Evolutionary conservation across 2,329 filamentous ascomycete genomes (phyloP).

Genomic region (Calonectria pauciramosa): DNA sequence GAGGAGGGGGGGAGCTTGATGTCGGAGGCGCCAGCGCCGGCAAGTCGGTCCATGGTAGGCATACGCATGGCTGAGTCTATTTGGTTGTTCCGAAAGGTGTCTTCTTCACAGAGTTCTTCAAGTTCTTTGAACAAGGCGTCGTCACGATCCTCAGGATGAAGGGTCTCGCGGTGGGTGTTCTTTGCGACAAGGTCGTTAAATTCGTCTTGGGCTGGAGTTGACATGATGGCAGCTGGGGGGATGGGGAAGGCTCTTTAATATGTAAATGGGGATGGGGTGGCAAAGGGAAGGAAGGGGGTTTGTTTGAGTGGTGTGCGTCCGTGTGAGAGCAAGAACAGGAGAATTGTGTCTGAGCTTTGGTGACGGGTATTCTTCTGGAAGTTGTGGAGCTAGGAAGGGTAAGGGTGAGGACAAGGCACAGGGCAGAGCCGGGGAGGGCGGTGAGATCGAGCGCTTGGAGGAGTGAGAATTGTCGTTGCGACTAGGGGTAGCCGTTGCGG

Average conservation of each 20-base stretch:
- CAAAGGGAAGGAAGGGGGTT: constrained; percentile 26
- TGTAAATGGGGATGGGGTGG: constrained; percentile 31
- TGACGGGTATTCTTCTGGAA: constrained; percentile 51
- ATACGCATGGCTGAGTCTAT: constrained; percentile 77
- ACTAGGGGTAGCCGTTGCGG: constrained; percentile 36
- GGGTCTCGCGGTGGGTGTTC: constrained; percentile 59
- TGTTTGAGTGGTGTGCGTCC: constrained; percentile 6
- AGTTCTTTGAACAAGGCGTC: constrained; percentile 61
- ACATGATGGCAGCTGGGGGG: constrained; percentile 59
- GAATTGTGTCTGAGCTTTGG: constrained; percentile 40
- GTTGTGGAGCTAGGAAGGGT: constrained; percentile 47
- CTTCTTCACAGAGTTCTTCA: constrained; percentile 70
- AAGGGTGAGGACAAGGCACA: constrained; percentile 37
- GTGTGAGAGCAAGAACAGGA: constrained; percentile 16
- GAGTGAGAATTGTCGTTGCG: constrained; percentile 36
- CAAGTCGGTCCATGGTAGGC: constrained; percentile 61
- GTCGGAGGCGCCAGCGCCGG: constrained; percentile 57
- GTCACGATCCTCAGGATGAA: constrained; percentile 73
- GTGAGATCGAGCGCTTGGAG: constrained; percentile 43
- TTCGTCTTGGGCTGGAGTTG: constrained; percentile 75
- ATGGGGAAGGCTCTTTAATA: constrained; percentile 42
- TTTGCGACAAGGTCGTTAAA: constrained; percentile 74
- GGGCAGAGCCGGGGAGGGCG: constrained; percentile 43
- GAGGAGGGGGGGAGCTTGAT: constrained; percentile 73
- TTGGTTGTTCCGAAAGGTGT: constrained; percentile 64